Evolutionary conservation across 352 stramenopile species (phyloP).

Genomic region (Discostella stelligera): DNA sequence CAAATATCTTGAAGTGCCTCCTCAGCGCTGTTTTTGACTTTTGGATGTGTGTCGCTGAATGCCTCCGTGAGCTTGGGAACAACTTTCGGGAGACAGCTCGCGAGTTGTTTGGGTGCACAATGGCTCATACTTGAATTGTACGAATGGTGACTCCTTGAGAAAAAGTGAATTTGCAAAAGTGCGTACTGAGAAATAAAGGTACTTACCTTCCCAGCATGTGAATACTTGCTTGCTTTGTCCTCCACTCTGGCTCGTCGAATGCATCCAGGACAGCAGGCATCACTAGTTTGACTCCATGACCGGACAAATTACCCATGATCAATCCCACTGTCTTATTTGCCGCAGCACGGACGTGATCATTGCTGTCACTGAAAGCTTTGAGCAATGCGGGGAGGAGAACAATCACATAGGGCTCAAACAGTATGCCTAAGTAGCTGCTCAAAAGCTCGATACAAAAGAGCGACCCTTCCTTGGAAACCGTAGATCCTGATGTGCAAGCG

Average conservation of each 20-base stretch:
- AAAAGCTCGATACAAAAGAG: conserved; percentile 98
- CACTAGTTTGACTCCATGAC: conserved; percentile 98
- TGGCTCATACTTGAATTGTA: conserved; percentile 71
- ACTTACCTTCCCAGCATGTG: conserved; percentile 86
- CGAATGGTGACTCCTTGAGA: conserved; percentile 1
- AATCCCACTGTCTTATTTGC: conserved; percentile 91
- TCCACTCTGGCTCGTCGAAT: conserved; percentile 92
- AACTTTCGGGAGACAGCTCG: conserved; percentile 96
- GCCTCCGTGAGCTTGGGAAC: conserved; percentile 97
- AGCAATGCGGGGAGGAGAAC: conserved; percentile 98
- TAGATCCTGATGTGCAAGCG: conserved; percentile 65
- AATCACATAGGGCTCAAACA: conserved; percentile 99
- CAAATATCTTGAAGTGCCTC: conserved; percentile 95
- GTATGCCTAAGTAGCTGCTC: conserved; percentile 91
- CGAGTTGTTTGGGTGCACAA: conserved; percentile 98
- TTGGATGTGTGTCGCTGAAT: conserved; percentile 97
- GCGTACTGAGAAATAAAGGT: conserved; percentile 17
- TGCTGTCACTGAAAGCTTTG: conserved; percentile 95
- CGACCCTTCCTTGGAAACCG: conserved; percentile 80
- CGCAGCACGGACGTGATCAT: conserved; percentile 93
- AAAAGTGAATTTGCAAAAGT: conserved; percentile 4
- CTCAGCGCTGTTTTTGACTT: conserved; percentile 95
- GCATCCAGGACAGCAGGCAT: conserved; percentile 94
- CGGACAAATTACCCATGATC: conserved; percentile 99
- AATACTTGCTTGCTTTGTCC: conserved; percentile 99